Conservation (phyloP, 805 yeast genomes). For the Cyberlindnera mrakii region DNA sequence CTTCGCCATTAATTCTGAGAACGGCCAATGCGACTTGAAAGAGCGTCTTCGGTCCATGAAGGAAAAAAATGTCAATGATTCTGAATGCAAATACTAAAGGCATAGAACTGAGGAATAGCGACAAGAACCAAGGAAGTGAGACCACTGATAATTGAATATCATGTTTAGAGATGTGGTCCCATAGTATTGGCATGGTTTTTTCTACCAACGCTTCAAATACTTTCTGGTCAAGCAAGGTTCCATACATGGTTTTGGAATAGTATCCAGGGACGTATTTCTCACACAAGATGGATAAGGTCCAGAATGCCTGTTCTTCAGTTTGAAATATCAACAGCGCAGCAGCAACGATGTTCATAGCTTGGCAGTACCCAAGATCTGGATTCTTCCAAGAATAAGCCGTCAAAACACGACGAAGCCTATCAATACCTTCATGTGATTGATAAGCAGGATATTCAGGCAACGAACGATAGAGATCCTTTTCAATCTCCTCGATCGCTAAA, state of each 20-base stretch:
- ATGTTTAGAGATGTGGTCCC: constrained; percentile 70
- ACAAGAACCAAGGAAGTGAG: constrained; percentile 93
- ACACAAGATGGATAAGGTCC: constrained; percentile 80
- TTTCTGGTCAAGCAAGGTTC: constrained; percentile 87
- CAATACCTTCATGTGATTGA: constrained; percentile 81
- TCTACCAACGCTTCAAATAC: constrained; percentile 89
- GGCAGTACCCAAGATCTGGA: constrained; percentile 97
- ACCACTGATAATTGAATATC: constrained; percentile 93
- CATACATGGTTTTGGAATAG: constrained; percentile 96
- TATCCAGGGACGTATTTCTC: constrained; percentile 90
- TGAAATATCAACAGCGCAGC: constrained; percentile 76
- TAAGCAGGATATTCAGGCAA: constrained; percentile 95
- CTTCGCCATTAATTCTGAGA: constrained; percentile 83
- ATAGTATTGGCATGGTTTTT: constrained; percentile 80
- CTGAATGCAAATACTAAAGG: constrained; percentile 91
- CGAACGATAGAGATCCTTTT: constrained; percentile 90
- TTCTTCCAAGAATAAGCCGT: constrained; percentile 96
- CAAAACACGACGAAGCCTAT: constrained; percentile 75
- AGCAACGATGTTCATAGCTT: constrained; percentile 93
- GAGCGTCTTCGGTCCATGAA: constrained; percentile 82
- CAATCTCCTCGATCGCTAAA: constrained; percentile 91
- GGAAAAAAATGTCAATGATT: constrained; percentile 82
- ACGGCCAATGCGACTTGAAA: constrained; percentile 93
- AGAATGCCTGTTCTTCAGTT: constrained; percentile 96
- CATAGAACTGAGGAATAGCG: constrained; percentile 86